These are phyloP conservation scores for Candida albicans DNA, from an alignment of 1,139 yeast species.

Conservation along the genomic window DNA sequence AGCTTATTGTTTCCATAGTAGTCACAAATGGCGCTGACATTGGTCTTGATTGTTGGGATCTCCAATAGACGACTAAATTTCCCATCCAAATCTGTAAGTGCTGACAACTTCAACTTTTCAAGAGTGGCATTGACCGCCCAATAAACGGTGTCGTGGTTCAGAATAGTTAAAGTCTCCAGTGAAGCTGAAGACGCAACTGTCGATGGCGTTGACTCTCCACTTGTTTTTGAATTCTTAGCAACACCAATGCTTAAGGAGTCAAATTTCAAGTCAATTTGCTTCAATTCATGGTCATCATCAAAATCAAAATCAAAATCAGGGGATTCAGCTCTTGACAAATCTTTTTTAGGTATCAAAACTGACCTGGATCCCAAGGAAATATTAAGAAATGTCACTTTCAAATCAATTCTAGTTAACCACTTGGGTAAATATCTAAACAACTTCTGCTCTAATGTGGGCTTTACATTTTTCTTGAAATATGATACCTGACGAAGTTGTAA, in stretches of 20 bases:
- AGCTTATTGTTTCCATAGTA: conserved; percentile 8
- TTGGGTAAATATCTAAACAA: conserved; percentile 45
- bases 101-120: conserved; percentile 10
- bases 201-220: conserved; percentile 3
- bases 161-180: conserved; percentile 14
- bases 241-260: conserved; percentile 7
- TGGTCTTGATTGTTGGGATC: conserved; percentile 10
- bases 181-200: conserved; percentile 10
- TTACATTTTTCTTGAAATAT: not conserved
- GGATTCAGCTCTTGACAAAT: conserved; percentile 29
- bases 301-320: conserved; percentile 42
- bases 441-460: conserved; percentile 15
- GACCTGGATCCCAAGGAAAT: conserved; percentile 60
- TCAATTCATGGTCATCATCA: conserved; percentile 37
- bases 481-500: conserved; percentile 2
- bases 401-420: conserved; percentile 43
- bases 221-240: conserved; percentile 6
- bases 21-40: conserved; percentile 8
- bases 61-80: conserved; percentile 7
- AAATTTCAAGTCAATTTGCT: conserved; percentile 23
- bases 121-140: conserved; percentile 12
- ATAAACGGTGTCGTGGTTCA: conserved; percentile 7
- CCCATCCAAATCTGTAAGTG: conserved; percentile 3
- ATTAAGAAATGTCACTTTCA: conserved; percentile 31
- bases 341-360: conserved; percentile 50